Base-by-base conservation (phyloP, 2,329 filamentous ascomycete species). In the Tolypocladium paradoxum region DNA sequence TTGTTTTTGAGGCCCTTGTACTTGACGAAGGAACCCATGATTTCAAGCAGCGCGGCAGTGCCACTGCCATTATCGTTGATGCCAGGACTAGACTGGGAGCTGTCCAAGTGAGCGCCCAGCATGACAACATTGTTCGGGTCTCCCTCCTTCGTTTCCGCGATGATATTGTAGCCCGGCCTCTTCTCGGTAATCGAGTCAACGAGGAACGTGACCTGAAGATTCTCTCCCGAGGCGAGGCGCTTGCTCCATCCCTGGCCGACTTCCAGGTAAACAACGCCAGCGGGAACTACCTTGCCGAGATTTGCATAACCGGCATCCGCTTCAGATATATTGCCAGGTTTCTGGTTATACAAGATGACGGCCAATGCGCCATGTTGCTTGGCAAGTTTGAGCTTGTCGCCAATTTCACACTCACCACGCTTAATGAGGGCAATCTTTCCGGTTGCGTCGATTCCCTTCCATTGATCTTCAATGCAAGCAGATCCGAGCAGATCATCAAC, bases 311-410 rank as follows among this genome's bases (percentile, higher is more conserved):
- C 74, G 2, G 85, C 70, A 0, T 79, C 83, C 18, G 78, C 81
- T 12, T 67, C 67, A 3, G 74, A 62, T 3, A 66, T 48, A 4
- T 55, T 56, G 1, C 77, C 79, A 0, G 73, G 65, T 2, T 65
- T 70, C 56, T 84, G 81, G 73, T 87, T 81, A 68, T 82, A 85
- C 54, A 87, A 71, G 49, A 87, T 68, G 1, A 77, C 70, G 36
- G 66, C 73, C 5, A 69, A 14, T 2, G 73, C 73, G 36, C 73
- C 73, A 33, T 69, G 63, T 3, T 64, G 63, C 57, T 64, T 68
- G 40, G 73, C 73, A 5, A 74, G 65, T 59, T 67, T 69, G 36
- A 73, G 62, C 62, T 75, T 76, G 53, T 70, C 66, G 5, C 67
- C 52, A 43, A 75, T 68, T 24, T 65, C 63, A 55, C 73, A 76